Evolutionary conservation across 192 early-diverging fungal genomes (phyloP).

Genomic region (Chytriomyces confervae): DNA sequence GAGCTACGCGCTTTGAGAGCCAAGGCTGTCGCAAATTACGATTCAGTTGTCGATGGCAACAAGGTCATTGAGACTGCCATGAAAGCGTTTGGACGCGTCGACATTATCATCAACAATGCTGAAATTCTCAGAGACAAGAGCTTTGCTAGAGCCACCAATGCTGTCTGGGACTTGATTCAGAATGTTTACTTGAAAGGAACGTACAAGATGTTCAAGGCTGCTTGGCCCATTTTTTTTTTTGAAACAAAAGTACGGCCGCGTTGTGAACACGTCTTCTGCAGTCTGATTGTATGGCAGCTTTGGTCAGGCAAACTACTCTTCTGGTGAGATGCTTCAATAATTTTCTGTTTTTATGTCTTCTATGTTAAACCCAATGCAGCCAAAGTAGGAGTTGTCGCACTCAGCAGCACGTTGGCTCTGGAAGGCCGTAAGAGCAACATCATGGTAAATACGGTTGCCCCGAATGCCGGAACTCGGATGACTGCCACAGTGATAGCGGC

Average conservation of each 20-base stretch:
- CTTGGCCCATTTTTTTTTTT: conserved; percentile 91
- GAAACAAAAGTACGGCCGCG: conserved; percentile 87
- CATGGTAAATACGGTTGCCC: conserved; percentile 89
- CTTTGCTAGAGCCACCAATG: conserved; percentile 94
- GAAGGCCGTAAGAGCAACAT: conserved; percentile 96
- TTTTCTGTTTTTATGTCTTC: no score
- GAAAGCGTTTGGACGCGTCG: conserved; percentile 90
- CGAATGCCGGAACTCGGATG: conserved; percentile 95
- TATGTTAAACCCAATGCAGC: neutral
- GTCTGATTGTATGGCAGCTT: conserved; percentile 99
- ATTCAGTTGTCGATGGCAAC: no score
- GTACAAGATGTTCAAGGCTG: conserved; percentile 94
- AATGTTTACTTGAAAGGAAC: conserved; percentile 90
- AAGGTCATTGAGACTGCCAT: conserved; percentile 97
- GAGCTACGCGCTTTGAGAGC: conserved; percentile 86
- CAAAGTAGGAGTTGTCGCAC: conserved; percentile 41
- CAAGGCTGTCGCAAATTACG: conserved; percentile 92
- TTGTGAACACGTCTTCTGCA: conserved; percentile 91
- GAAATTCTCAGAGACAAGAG: conserved; percentile 92
- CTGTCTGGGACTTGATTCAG: conserved; percentile 94
- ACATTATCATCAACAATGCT: no score
- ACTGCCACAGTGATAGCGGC: no score
- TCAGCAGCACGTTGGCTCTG: conserved; percentile 87
- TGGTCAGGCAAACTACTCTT: conserved; percentile 85
- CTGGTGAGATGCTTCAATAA: no score